Conservation (phyloP, 2,329 filamentous ascomycete genomes). For the Colletotrichum limetticola region DNA sequence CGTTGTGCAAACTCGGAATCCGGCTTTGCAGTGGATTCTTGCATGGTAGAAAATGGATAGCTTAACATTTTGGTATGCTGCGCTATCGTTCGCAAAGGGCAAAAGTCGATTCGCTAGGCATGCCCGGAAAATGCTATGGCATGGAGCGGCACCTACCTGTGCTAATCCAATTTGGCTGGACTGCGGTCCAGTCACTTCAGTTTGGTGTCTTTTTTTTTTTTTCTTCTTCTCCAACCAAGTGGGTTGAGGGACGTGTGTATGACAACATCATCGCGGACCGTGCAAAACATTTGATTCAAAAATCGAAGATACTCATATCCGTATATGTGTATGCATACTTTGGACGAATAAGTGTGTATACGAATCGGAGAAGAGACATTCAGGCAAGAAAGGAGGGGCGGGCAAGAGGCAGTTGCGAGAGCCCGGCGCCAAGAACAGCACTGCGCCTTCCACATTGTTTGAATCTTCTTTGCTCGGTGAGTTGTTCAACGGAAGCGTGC, state of each 20-base stretch:
- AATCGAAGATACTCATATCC: too few species aligned
- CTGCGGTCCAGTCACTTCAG: too few species aligned
- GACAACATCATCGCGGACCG: constrained; percentile 15
- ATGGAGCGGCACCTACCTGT: too few species aligned
- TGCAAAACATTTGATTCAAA: too few species aligned
- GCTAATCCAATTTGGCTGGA: too few species aligned
- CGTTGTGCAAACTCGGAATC: neutral
- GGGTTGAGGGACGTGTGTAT: constrained; percentile 17
- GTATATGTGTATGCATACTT: too few species aligned
- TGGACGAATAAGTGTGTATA: too few species aligned
- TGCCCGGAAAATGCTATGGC: neutral
- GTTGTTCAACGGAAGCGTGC: neutral
- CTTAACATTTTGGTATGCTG: neutral
- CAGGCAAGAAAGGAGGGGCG: neutral
- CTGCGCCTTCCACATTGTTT: neutral
- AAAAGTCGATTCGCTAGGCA: neutral
- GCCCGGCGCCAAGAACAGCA: constrained; percentile 1
- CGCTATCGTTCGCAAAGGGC: neutral
- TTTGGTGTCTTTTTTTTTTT: neutral
- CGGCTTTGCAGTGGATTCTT: neutral
- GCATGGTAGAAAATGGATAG: neutral
- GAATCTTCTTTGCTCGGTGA: neutral
- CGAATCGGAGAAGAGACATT: too few species aligned
- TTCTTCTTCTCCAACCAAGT: neutral
- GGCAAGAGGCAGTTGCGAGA: neutral